Base-by-base conservation (phyloP, 2,329 filamentous ascomycete species). In the Fusarium neocosmosporiellum region DNA sequence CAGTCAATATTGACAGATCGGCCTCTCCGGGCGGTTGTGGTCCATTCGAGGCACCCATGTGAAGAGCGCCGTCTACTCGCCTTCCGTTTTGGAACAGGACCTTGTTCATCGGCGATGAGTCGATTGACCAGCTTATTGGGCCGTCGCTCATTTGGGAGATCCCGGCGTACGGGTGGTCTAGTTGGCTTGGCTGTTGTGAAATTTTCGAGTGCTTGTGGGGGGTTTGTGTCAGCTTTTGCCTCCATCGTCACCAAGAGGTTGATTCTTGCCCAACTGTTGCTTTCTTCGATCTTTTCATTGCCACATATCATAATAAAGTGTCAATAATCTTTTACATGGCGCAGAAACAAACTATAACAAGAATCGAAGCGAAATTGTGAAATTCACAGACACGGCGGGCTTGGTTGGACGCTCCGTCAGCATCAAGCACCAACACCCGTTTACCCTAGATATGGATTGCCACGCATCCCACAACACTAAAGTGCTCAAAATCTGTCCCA, bases 31-130 rank as follows among this genome's bases (percentile, higher is more conserved):
- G 14, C 1, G 24, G 16, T 13, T 55, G 59, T 43, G n/a, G 36
- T 43, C 48, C 60, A 63, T 43, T 61, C 11, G 36, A 63, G 29
- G 29, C n/a, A 33, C 60, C 46, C 60, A 63, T 63, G 60, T 63
- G 60, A 57, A 29, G 8, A 27, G 22, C 5, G 5, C 60, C 43
- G 27, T 31, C 6, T 29, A 33, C 20, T 33, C 22, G 60, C 60
- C 48, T 63, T 63, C 60, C 48, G 6, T 41, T 55, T 43, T 43
- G 27, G 36, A 24, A 8, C 22, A 22, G 24, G 11, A 2, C n/a
- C 29, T 41, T 14, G 22, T 20, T 20, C 31, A 22, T 61, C 43
- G 59, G 41, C n/a, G 14, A 46, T 46, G 27, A 36, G 20, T 41
- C 31, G 59, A 27, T 48, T 27, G 13, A 3, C 20, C 22, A 50